Base-by-base conservation (phyloP, 768 basidiomycete genomes). In the Crassisporium funariophilum region DNA sequence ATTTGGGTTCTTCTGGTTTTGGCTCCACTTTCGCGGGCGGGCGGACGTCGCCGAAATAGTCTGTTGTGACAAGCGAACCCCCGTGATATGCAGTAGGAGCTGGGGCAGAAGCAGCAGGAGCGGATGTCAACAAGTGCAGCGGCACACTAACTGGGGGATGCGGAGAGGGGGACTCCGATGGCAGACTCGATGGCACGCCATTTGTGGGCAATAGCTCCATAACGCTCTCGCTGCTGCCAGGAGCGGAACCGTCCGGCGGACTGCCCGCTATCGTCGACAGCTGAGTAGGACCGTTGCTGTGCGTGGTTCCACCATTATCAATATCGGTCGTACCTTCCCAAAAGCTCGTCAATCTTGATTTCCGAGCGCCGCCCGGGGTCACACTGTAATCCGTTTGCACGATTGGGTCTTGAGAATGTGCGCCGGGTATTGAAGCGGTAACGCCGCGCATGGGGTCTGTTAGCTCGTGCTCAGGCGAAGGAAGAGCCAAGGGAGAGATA, bases 401-500 rank as follows among this genome's bases (percentile, higher is more conserved):
- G 6, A 48, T 48, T 21, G 19, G 46, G 21, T 63, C 65, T 12
- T 50, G 44, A 25, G 73, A 72, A 61, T 84, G 81, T 8, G 80
- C 76, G 17, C 84, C 79, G 1, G 88, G 86, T 35, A 88, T 78
- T 7, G 81, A 71, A 19, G 86, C 74, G 7, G 77, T 83, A 16
- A 86, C 77, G 24, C 83, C 82, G 27, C 88, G 82, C 82, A 97
- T 84, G 0, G 94, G 94, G 66, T 97, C 94, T 8, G 86, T 86
- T 19, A 95, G 78, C 60, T 97, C 94, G 55, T 88, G 84, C 60
- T 98, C 94, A 0, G 94, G 94, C 9, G 87, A 91, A 2, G 94
- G 93, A 1, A 95, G 75, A 0, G 90, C 84, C 19, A 98, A 75
- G 0, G 94, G 94, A 0, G 91, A 85, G 44, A 98, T 82, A 55